phyloP scores from a whole-genome alignment of 1,139 yeast species.

The Meyerozyma carpophila region DNA sequence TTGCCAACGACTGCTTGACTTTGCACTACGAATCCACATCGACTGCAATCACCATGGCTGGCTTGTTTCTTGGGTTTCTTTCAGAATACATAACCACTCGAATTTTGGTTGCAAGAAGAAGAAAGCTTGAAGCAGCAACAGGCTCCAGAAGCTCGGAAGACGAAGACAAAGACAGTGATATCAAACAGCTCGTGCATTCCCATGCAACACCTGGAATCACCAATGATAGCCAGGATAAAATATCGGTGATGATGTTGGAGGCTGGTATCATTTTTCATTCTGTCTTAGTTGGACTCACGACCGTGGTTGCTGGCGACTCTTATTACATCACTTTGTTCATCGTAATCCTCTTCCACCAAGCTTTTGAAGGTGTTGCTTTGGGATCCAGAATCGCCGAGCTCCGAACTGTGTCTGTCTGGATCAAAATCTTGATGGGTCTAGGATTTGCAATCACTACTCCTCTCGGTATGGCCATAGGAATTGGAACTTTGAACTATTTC shows the following conservation, averaged over 20 bases:
- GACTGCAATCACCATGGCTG: constrained; percentile 6
- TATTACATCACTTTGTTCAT: constrained; percentile 17
- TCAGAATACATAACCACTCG: constrained; percentile 6
- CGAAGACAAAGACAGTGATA: not conserved
- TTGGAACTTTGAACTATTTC: constrained; percentile 20
- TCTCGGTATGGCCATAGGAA: constrained; percentile 25
- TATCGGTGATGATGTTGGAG: constrained; percentile 15
- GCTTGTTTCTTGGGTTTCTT: constrained; percentile 1
- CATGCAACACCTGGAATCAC: not conserved
- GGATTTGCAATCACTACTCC: constrained; percentile 19
- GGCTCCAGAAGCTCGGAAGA: not conserved
- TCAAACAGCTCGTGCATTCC: not conserved
- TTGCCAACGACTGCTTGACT: constrained; percentile 19
- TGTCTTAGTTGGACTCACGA: constrained; percentile 18
- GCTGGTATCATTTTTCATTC: constrained; percentile 25
- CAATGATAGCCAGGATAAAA: constrained; percentile 7
- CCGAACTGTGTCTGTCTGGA: constrained; percentile 1
- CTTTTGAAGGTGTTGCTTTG: constrained; percentile 15
- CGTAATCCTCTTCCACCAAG: constrained; percentile 16
- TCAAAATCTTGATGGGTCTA: constrained; percentile 13
- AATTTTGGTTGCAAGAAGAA: not conserved
- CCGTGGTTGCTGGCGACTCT: constrained; percentile 23
- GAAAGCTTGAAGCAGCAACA: not conserved
- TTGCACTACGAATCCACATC: constrained; percentile 7
- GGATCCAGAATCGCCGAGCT: constrained; percentile 15